Evolutionary conservation across 192 early-diverging fungal genomes (phyloP), one percentile per base, ranked within the genome.

Genomic region (Umbelopsis vinacea): DNA sequence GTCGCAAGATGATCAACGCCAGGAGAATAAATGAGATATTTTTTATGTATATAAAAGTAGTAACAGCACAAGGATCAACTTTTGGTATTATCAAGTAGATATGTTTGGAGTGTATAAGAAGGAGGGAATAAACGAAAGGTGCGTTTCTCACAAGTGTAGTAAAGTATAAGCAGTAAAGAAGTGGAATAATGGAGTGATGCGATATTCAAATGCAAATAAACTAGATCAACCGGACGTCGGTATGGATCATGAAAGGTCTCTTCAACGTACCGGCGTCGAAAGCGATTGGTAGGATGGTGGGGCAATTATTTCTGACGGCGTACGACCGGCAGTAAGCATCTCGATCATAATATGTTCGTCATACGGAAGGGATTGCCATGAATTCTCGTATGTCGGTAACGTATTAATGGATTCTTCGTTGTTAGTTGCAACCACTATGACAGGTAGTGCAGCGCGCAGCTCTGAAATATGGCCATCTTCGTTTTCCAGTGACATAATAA

Each of bases 391-490:
- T 38, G 69, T 52, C 15, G 69, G 69, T 19, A 71, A 45, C 1
- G 22, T 5, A 54, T 71, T 71, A 15, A 71, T 63, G 33, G 57
- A 37, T 63, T 63, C 57, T 63, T 63, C 57, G 14, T 63, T 63
- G 33, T 37, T 63, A 17, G 57, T 17, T 3, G 57, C 57, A 4
- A 63, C 57, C 2, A 83, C 70, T 29, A 83, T 67, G 4, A 83
- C 70, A 5, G 75, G 75, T 11, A 83, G 22, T 12, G 73, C 21
- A 3, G 76, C 80, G 11, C 75, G 67, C 53, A 83, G 53, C 69
- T 83, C 81, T 37, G 78, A 79, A 29, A 72, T 46, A 52, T 79
- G 78, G 22, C 73, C 73, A 66, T 80, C 79, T 3, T 71, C 66
- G 55, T 78, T 76, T 26, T 55, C 35, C 24, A 83, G 68, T 35